Evolutionary conservation across 768 basidiomycete genomes (phyloP), one percentile per base, ranked within the genome.

Genomic region (Inosperma sp.): DNA sequence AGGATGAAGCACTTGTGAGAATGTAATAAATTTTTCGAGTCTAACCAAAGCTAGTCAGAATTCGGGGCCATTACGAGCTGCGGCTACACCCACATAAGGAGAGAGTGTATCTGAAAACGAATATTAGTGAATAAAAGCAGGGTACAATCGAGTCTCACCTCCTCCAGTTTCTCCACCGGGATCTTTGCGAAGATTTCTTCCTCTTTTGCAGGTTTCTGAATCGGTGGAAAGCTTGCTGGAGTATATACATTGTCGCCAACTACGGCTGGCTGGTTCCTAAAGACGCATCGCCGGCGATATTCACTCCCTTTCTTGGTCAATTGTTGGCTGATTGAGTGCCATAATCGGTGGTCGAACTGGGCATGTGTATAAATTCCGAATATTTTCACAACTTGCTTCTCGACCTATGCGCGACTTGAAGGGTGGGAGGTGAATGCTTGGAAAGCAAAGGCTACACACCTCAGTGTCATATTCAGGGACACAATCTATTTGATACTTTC

Each of bases 51-150:
- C 37, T 12, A 42, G 17, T 44, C 29, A 40, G 14, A 51, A 42
- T 17, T 13, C 49, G 19, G 27, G 10, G 3, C 14, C 7, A 30
- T 9, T 13, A 51, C 10, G 8, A 44, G 21, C 22, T 40, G 23
- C n/a, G 25, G 19, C 14, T 51, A 17, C 31, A 61, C 79, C 49
- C 59, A 84, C 81, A 81, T 73, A n/a, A 84, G 70, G 21, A 83
- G 70, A 2, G 77, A 70, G 56, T 84, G 82, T 7, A 83, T 67
- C 80, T 83, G 21, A 36, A 27, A 36, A 26, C 3, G 26, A 35
- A 6, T 13, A 23, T 25, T 17, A 10, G 1, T 30, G 36, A 2
- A 43, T 12, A 41, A 26, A 19, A 5, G 36, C 23, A n/a, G 22
- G 21, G n/a, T 14, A 16, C 14, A 12, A 7, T n/a, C 13, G 34